A percentile compares a stretch with the other conserved stretches of the same genome.
These are phyloP conservation scores for Cyclanthera cordifolia DNA, from an alignment of 306 rosid genomes.

Conservation along the genomic window DNA sequence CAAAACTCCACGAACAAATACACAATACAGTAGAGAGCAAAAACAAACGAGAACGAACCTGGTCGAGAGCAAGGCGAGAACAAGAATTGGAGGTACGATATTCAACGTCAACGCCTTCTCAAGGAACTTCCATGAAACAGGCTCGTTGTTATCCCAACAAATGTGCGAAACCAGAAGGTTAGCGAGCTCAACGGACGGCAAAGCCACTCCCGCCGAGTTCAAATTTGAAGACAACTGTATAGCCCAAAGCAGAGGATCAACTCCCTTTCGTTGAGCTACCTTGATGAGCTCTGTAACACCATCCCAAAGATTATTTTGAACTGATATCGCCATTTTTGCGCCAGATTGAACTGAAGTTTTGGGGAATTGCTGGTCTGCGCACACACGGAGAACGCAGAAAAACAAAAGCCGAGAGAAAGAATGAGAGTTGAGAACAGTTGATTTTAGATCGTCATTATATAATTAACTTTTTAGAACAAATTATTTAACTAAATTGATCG, in stretches of 20 bases:
- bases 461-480: background rate
- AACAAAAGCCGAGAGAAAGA: background rate
- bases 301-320: constrained; percentile 29
- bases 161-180: constrained; percentile 60
- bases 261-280: constrained; percentile 65
- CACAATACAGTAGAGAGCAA: background rate
- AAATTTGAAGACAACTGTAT: constrained; percentile 55
- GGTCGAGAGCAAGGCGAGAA: constrained; percentile 65
- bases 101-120: constrained; percentile 61
- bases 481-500: background rate
- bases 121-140: constrained; percentile 82
- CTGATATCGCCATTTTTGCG: constrained; percentile 36
- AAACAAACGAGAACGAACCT: constrained; percentile 30
- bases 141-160: constrained; percentile 91
- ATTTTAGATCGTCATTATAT: background rate
- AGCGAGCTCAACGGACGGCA: constrained; percentile 73
- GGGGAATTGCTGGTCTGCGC: background rate
- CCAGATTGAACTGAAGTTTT: constrained; percentile 16
- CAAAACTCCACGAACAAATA: background rate
- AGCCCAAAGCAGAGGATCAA: constrained; percentile 83
- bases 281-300: constrained; percentile 49
- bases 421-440: background rate
- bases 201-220: constrained; percentile 55
- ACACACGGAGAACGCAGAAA: background rate
- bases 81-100: constrained; percentile 71